Base-by-base conservation (phyloP, 306 rosid genomes). In the Corylus americana region DNA sequence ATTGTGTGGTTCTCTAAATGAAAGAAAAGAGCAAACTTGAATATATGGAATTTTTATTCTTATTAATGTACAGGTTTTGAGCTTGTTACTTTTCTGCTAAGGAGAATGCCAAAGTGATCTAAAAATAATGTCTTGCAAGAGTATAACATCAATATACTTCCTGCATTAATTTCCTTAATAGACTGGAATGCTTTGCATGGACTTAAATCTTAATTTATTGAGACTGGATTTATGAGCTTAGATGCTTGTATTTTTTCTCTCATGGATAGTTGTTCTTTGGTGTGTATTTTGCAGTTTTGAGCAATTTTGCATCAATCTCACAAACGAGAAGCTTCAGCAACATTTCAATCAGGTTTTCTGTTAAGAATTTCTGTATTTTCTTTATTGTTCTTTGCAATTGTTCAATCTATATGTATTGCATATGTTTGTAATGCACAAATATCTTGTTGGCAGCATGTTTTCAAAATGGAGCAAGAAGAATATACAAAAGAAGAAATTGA, bases 391-490 rank as follows among this genome's bases (percentile, higher is more conserved):
- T 77, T 71, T 45, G 74, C 37, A 54, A 79, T 54, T 82, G 72
- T 70, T 81, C 53, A 44, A 37, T 76, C 71, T 49, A 79, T 78
- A 59, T 70, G 73, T 58, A 61, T 61, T 27, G 27, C 9, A 18
- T 64, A 59, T 27, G 76, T 68, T 71, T 81, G 37, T 78, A 74
- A 83, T 79, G 77, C 74, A 49, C 39, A 68, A 78, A 82, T 84
- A 75, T 80, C 29, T 64, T 80, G 42, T 44, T 83, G 78, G 86
- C 99, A 96, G 99, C 99, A 96, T 44, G 99, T 96, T 78, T 96
- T 96, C 88, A 96, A 96, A 87, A 96, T 96, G 99, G 99, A 96
- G 90, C 99, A 96, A 93, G 99, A 96, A 87, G 99, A 96, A 83
- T 96, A 96, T 86, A 89, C 95, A 77, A 96, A 93, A 76, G 99